These are phyloP conservation scores for Candida boleticola DNA, from an alignment of 805 yeast species.

Conservation along the genomic window DNA sequence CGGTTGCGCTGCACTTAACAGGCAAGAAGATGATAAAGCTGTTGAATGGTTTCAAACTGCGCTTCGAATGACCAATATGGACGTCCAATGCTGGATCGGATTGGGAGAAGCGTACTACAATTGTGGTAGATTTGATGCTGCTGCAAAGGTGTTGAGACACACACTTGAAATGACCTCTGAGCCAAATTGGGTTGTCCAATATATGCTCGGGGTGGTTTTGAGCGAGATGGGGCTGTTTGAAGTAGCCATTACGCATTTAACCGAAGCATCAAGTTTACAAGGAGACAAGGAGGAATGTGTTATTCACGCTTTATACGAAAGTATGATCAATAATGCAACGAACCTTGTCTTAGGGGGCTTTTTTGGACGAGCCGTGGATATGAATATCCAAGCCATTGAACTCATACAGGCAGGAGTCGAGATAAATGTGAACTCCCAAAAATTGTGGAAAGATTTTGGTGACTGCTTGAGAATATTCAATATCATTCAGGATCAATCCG, in stretches of 20 bases:
- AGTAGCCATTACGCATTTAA: conserved; percentile 51
- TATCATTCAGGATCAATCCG: conserved; percentile 50
- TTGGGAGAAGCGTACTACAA: conserved; percentile 92
- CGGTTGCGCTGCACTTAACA: conserved; percentile 74
- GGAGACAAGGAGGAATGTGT: conserved; percentile 47
- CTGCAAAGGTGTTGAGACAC: conserved; percentile 73
- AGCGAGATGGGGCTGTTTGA: conserved; percentile 65
- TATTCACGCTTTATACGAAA: conserved; percentile 53
- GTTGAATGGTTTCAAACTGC: conserved; percentile 89
- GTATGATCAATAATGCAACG: conserved; percentile 53
- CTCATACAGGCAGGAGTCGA: conserved; percentile 37
- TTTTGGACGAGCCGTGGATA: conserved; percentile 59
- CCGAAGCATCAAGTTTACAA: conserved; percentile 35
- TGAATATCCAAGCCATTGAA: conserved; percentile 46
- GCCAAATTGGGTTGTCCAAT: conserved; percentile 57
- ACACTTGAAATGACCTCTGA: conserved; percentile 46
- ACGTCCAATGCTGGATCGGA: conserved; percentile 86
- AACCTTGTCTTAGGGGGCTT: conserved; percentile 58
- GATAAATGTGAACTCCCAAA: conserved; percentile 40
- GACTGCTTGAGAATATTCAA: conserved; percentile 56
- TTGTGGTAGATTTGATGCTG: conserved; percentile 85
- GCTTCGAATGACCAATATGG: conserved; percentile 62
- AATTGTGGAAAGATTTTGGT: conserved; percentile 65
- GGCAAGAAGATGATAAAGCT: conserved; percentile 71
- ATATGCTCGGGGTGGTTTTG: conserved; percentile 64